Conservation (phyloP, 352 stramenopile species). For the Phytophthora brassicae region DNA sequence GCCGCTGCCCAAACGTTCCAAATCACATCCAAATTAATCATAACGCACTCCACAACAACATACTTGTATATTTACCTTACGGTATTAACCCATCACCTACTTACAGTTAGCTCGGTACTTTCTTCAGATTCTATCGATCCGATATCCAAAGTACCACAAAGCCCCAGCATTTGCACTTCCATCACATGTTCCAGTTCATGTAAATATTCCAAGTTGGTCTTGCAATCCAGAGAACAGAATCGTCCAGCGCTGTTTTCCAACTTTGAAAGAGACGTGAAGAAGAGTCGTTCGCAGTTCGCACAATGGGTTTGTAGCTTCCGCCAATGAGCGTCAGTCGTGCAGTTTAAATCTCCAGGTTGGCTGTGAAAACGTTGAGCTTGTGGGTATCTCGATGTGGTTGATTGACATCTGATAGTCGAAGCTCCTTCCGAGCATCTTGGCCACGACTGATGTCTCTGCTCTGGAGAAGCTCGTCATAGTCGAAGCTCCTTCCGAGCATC, state of each 20-base stretch:
- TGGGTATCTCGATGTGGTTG: too few relatives aligned
- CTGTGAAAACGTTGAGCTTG: too few relatives aligned
- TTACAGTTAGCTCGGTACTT: too few relatives aligned
- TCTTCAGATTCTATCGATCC: too few relatives aligned
- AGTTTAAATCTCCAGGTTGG: too few relatives aligned
- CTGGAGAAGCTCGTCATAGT: not conserved
- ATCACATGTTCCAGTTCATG: not conserved
- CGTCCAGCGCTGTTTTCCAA: not conserved
- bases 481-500: not conserved
- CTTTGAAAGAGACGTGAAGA: not conserved
- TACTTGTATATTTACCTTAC: too few relatives aligned
- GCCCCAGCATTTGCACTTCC: not conserved
- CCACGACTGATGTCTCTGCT: not conserved
- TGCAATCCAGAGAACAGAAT: conserved; percentile 40
- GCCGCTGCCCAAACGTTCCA: too few relatives aligned
- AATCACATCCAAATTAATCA: too few relatives aligned
- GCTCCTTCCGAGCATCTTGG: not conserved
- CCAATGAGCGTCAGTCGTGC: not conserved
- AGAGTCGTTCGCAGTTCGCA: not conserved
- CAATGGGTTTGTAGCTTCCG: not conserved
- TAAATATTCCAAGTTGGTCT: conserved; percentile 17
- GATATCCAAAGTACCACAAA: too few relatives aligned
- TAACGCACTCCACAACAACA: too few relatives aligned
- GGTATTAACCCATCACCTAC: too few relatives aligned
- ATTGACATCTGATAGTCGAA: not conserved